These are phyloP conservation scores for Purpureocillium takamizusanense DNA, from an alignment of 2,329 filamentous ascomycete species.

Conservation along the genomic window DNA sequence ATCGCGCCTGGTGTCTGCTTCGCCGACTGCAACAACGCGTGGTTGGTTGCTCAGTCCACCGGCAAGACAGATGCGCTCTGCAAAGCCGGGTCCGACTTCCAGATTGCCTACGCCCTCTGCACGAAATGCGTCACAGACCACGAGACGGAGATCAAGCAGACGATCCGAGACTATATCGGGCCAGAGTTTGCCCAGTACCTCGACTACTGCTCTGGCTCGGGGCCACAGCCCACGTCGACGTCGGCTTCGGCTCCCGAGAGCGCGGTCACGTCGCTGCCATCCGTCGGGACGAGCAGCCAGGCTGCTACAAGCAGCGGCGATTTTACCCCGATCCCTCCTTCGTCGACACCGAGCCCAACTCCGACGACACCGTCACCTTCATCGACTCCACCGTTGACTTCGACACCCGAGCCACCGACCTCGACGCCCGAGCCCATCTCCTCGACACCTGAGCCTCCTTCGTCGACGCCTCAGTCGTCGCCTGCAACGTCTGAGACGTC, in stretches of 20 bases:
- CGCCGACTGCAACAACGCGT: constrained; percentile 40
- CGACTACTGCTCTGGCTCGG: constrained; percentile 30
- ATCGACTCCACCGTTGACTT: no score
- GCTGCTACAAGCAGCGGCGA: constrained; percentile 10
- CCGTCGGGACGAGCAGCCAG: constrained; percentile 16
- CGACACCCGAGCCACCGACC: no score
- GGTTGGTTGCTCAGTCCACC: constrained; percentile 30
- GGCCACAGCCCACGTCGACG: constrained; percentile 9
- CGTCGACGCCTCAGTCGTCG: background rate
- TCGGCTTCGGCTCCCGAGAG: constrained; percentile 12
- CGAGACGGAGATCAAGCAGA: constrained; percentile 13
- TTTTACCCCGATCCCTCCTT: constrained; percentile 10
- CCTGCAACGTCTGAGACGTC: background rate
- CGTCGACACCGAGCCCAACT: background rate
- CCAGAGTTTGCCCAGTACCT: constrained; percentile 34
- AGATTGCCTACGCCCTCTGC: constrained; percentile 26
- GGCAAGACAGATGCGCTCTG: constrained; percentile 44
- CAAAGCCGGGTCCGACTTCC: constrained; percentile 29
- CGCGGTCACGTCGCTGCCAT: constrained; percentile 11
- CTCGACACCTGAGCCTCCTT: no score
- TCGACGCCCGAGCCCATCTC: no score
- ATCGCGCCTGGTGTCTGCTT: constrained; percentile 40
- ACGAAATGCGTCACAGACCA: constrained; percentile 27
- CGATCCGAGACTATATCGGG: constrained; percentile 22
- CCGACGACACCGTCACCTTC: background rate